A percentile compares a stretch with the other conserved stretches of the same genome.
Evolutionary conservation across 2,329 filamentous ascomycete species (phyloP).

Genomic region (Curvularia hawaiiensis): DNA sequence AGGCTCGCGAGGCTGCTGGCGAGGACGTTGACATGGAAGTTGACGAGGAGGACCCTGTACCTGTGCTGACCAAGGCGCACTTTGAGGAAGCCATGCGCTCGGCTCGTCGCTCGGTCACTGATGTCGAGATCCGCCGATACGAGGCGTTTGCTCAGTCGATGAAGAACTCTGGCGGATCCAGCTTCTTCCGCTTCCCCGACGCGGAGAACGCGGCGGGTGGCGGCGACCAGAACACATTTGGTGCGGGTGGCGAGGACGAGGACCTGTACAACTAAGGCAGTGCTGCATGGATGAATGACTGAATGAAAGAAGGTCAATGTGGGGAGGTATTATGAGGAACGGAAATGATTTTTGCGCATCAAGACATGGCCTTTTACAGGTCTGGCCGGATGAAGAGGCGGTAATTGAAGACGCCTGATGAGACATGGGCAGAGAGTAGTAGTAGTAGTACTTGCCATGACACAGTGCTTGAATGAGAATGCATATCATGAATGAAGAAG

Average conservation of each 20-base stretch:
- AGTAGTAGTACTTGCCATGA: constrained; percentile 8
- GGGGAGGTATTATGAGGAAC: constrained; percentile 21
- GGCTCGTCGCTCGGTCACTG: constrained; percentile 90
- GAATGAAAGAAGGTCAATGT: constrained; percentile 12
- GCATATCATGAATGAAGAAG: constrained; percentile 12
- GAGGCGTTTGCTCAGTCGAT: constrained; percentile 98
- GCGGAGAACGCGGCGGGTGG: constrained; percentile 56
- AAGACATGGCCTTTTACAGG: constrained; percentile 13
- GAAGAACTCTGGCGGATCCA: constrained; percentile 96
- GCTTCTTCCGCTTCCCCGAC: constrained; percentile 94
- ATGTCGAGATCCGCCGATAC: constrained; percentile 97
- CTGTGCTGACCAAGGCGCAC: constrained; percentile 92
- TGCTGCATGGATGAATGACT: constrained; percentile 5
- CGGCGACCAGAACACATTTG: constrained; percentile 63
- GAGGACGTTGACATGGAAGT: constrained; percentile 77
- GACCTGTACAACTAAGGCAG: constrained; percentile 87
- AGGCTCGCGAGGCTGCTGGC: constrained; percentile 80
- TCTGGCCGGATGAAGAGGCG: constrained; percentile 24
- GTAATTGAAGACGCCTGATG: constrained; percentile 21
- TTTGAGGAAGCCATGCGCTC: constrained; percentile 99
- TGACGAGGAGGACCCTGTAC: constrained; percentile 85
- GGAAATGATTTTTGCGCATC: constrained; percentile 16
- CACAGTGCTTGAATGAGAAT: constrained; percentile 17
- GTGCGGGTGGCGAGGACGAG: constrained; percentile 90
- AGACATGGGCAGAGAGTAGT: constrained; percentile 4